Base-by-base conservation (phyloP, 2,329 filamentous ascomycete genomes). In the Xylariaceae sp. region DNA sequence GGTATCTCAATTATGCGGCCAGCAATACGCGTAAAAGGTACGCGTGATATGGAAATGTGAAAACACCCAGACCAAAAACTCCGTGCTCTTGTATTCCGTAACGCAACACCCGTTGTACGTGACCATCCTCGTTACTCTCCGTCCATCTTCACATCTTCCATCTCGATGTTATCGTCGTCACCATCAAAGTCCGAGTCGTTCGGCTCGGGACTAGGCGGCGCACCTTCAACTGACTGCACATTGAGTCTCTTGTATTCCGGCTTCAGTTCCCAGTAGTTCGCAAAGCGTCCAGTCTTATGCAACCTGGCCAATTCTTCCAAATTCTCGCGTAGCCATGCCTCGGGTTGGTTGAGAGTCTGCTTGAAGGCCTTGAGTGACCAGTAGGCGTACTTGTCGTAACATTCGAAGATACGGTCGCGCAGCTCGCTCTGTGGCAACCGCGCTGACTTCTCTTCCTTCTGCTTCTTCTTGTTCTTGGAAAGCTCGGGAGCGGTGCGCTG, bases 321-420 rank as follows among this genome's bases (percentile, higher is more conserved):
- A 0, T 87, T 88, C 71, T 94, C 85, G 57, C 93, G 91, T 62
- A 99, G 83, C 73, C 92, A 97, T n/a, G 88, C 87, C 72, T 97
- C 94, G 1, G 94, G 94, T 75, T 99, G 94, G 61, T 87, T 84
- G 45, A 95, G 83, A 62, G 82, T 79, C 54, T 85, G 81, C 64
- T 91, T 90, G 66, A 99, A 83, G 4, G 88, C 85, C 71, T 90
- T 92, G 80, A 97, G 89, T n/a, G 89, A 87, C 92, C 93, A 99
- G 75, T 94, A 97, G 68, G 88, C 86, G 80, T 89, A 96, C 69
- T 88, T 80, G 58, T 87, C 84, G 84, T 97, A 99, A 71, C 87
- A 88, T 53, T 82, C 77, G 78, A 93, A 92, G 62, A 99, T 86
- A 64, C 85, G 82, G 76, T 97, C 92, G 75, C 96, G 77, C 63